Percentiles rank a stretch among this genome's conserved stretches.
Conservation (phyloP, 208 protist genomes). For the Crithidia fasciculata region DNA sequence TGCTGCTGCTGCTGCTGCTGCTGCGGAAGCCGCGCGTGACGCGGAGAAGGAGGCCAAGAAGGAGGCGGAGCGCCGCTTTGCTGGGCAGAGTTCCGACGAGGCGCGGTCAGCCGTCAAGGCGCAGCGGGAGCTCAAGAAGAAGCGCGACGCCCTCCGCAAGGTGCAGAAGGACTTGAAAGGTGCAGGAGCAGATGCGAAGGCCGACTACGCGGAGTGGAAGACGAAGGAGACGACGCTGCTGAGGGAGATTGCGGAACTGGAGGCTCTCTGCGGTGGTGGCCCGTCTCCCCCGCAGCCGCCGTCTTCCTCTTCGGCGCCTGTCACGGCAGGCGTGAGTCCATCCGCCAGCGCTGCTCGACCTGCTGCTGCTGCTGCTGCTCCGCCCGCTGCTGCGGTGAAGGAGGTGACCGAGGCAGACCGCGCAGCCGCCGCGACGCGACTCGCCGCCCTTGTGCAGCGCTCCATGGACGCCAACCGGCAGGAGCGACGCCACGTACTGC, state of each 20-base stretch:
- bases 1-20: background rate
- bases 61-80: constrained; percentile 35
- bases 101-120: constrained; percentile 39
- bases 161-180: constrained; percentile 56
- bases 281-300: background rate
- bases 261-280: constrained; percentile 8
- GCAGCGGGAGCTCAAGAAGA: constrained; percentile 73
- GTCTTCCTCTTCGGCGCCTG: background rate
- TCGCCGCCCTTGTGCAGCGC: constrained; percentile 34
- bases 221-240: constrained; percentile 41
- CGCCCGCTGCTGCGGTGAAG: background rate
- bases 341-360: background rate
- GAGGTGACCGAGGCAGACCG: constrained; percentile 43
- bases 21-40: background rate
- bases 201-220: constrained; percentile 31
- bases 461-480: constrained; percentile 34
- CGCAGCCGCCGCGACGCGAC: constrained; percentile 14
- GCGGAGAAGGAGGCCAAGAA: constrained; percentile 37
- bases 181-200: constrained; percentile 30
- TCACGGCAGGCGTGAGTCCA: constrained; percentile 10
- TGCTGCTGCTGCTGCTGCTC: background rate
- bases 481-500: constrained; percentile 19
- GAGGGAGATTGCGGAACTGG: constrained; percentile 23
- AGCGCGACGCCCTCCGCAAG: constrained; percentile 55
- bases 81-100: constrained; percentile 46